Evolutionary conservation across 345 rosid genomes (phyloP).

Genomic region (Syzygium grande): DNA sequence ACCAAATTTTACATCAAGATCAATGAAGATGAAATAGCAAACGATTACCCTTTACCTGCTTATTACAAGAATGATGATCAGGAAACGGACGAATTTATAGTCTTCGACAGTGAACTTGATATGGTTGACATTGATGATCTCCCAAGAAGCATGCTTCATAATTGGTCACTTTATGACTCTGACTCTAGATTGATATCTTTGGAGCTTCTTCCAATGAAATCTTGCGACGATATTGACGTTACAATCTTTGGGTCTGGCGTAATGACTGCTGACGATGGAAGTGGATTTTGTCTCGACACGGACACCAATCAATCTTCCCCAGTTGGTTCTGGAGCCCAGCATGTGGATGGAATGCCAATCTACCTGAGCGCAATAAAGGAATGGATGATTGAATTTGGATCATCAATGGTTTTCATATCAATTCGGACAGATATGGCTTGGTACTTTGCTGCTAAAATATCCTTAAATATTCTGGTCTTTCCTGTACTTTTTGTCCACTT

Average conservation of each 20-base stretch:
- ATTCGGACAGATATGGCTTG: constrained; percentile 77
- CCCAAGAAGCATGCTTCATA: constrained; percentile 59
- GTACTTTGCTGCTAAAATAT: constrained; percentile 22
- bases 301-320: constrained; percentile 35
- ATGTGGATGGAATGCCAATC: constrained; percentile 36
- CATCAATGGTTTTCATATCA: constrained; percentile 48
- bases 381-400: constrained; percentile 82
- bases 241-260: constrained; percentile 68
- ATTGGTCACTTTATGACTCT: constrained; percentile 83
- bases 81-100: constrained; percentile 64
- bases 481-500: background rate
- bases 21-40: constrained; percentile 76
- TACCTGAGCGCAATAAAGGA: constrained; percentile 70
- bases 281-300: constrained; percentile 40
- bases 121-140: constrained; percentile 34
- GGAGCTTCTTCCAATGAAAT: constrained; percentile 80
- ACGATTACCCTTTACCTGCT: constrained; percentile 84
- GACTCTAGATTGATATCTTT: constrained; percentile 61
- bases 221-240: constrained; percentile 63
- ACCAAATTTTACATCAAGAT: constrained; percentile 56
- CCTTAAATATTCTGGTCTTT: background rate
- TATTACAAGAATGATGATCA: constrained; percentile 42
- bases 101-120: constrained; percentile 31
- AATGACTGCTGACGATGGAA: constrained; percentile 61
- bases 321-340: constrained; percentile 18